A percentile compares a stretch with the other conserved stretches of the same genome.
phyloP scores from a whole-genome alignment of 1,284 basidiomycete genomes.

The Ustilago hordei region DNA sequence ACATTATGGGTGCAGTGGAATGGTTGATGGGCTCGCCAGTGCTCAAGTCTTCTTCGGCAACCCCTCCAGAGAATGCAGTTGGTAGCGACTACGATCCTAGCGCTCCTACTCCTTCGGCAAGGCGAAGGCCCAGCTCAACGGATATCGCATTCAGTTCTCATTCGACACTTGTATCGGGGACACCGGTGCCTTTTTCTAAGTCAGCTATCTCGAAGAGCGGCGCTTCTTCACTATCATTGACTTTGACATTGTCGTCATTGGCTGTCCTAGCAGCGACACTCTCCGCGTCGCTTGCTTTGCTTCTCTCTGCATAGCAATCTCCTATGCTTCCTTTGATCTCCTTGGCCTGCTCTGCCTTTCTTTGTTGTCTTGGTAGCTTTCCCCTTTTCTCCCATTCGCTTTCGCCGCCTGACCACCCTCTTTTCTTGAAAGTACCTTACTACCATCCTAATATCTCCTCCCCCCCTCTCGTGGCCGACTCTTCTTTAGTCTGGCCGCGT shows the following conservation, averaged over 20 bases:
- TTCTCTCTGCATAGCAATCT: neutral
- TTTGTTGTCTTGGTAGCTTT: neutral
- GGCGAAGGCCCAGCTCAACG: neutral
- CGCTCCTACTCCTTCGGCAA: neutral
- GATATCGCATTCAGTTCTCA: constrained; percentile 4
- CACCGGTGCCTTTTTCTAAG: constrained; percentile 41
- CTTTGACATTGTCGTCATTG: constrained; percentile 5
- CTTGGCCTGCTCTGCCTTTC: neutral
- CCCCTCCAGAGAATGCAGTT: constrained; percentile 19
- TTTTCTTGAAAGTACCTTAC: neutral
- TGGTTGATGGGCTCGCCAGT: constrained; percentile 57
- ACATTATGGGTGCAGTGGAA: constrained; percentile 54
- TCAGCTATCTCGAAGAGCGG: constrained; percentile 22
- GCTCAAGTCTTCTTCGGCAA: constrained; percentile 32
- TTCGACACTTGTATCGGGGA: constrained; percentile 32
- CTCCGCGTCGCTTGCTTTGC: neutral
- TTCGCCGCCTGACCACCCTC: neutral
- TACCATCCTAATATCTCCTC: neutral
- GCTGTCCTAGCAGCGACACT: neutral
- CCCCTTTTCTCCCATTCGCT: neutral
- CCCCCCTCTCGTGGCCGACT: neutral
- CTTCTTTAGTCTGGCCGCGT: constrained; percentile 6
- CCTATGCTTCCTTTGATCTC: neutral
- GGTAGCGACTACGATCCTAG: constrained; percentile 28
- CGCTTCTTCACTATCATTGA: neutral